These are phyloP conservation scores for Trypanosoma scelopori DNA, from an alignment of 208 protist genomes.

Conservation along the genomic window DNA sequence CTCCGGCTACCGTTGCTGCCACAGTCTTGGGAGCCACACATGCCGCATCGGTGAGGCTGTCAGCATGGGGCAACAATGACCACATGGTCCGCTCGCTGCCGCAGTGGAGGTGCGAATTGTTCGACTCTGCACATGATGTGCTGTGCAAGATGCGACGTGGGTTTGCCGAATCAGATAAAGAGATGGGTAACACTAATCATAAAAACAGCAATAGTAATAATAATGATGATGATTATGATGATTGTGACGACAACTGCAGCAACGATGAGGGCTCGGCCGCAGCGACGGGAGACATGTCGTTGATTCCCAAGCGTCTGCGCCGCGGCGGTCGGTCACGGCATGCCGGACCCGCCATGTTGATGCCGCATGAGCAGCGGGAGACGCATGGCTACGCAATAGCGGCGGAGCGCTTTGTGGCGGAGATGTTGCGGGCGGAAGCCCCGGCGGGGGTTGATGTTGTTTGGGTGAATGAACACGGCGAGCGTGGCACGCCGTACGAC, in stretches of 20 bases:
- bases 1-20: background rate
- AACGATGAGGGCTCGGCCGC: background rate
- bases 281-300: background rate
- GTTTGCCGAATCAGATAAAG: background rate
- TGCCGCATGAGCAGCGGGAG: conserved; percentile 13
- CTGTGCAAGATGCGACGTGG: background rate
- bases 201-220: background rate
- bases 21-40: background rate
- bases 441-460: conserved; percentile 45
- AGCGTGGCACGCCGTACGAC: conserved; percentile 76
- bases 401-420: conserved; percentile 76
- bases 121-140: conserved; percentile 18
- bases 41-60: background rate
- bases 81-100: conserved; percentile 29
- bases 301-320: background rate
- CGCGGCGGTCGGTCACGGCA: conserved; percentile 5
- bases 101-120: conserved; percentile 31
- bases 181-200: background rate
- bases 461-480: conserved; percentile 72
- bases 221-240: conserved; percentile 12
- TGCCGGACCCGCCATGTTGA: conserved; percentile 4
- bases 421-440: conserved; percentile 46
- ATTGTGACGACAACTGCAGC: background rate
- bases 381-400: conserved; percentile 51
- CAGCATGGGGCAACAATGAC: conserved; percentile 5